These are phyloP conservation scores for Apiotrichum sp. DNA, from an alignment of 1,284 basidiomycete genomes.

Conservation along the genomic window DNA sequence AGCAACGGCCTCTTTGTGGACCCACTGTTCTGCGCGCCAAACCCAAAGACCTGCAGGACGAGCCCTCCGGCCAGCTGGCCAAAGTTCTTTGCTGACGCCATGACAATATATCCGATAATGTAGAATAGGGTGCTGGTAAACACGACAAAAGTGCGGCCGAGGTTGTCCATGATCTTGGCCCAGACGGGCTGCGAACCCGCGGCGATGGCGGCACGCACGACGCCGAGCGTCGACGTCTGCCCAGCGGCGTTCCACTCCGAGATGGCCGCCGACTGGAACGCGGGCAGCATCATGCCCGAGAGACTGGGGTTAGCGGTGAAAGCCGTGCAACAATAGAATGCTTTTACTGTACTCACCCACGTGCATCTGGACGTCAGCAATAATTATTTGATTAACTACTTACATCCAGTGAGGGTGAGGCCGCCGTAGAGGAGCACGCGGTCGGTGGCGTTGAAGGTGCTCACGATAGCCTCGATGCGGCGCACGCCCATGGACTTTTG, in stretches of 20 bases:
- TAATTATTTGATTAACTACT: background rate
- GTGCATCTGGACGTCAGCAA: constrained; percentile 2
- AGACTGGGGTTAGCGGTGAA: background rate
- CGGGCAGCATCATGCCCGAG: background rate
- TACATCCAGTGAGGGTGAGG: constrained; percentile 44
- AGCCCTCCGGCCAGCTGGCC: constrained; percentile 30
- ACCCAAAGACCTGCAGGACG: constrained; percentile 35
- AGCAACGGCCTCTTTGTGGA: constrained; percentile 1
- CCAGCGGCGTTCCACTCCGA: constrained; percentile 3
- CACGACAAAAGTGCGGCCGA: constrained; percentile 55
- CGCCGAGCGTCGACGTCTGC: constrained; percentile 4
- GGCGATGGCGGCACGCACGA: constrained; percentile 47
- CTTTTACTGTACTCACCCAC: background rate
- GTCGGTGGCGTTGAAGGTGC: constrained; percentile 4
- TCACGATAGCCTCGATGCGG: constrained; percentile 9
- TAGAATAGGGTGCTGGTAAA: constrained; percentile 28
- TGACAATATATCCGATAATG: constrained; percentile 33
- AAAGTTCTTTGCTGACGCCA: constrained; percentile 28
- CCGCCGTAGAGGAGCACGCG: constrained; percentile 29
- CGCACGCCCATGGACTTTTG: constrained; percentile 7
- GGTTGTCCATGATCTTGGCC: constrained; percentile 69
- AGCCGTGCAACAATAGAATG: no score
- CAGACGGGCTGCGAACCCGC: constrained; percentile 70
- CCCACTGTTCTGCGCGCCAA: constrained; percentile 17
- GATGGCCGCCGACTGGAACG: constrained; percentile 9